Evolutionary conservation across 305 asterid species (phyloP), one percentile per base, ranked within the genome.

Genomic region (Fraxinus angustifolia): DNA sequence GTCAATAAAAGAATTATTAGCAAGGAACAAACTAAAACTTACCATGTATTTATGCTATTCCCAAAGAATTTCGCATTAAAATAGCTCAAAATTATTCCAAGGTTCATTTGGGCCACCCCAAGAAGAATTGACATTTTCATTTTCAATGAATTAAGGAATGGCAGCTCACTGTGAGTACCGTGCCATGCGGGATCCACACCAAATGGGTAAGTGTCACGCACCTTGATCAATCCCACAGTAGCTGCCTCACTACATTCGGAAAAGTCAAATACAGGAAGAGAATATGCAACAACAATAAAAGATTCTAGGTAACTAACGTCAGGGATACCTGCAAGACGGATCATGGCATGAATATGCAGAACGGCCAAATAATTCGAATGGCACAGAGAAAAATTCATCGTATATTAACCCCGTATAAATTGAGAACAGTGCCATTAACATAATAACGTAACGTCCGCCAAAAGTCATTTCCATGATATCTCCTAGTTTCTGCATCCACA

Each of bases 141-240:
- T 89, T 93, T 94, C 82, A 92, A 82, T 53, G 98, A 94, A 86
- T 94, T 94, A 34, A 94, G 96, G 83, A 92, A 92, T 34, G 98
- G 94, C 84, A 94, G 84, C 85, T 94, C 98, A 83, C 95, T 94
- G 80, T 97, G 97, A 75, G 92, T 8, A 78, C 98, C 98, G 85
- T 94, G 93, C 98, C 98, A 94, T 75, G 90, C 94, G 81, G 98
- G 98, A 89, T 94, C 98, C 76, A 90, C 91, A 42, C 98, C 98
- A 82, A 94, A 93, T 71, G 98, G 95, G 79, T 94, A 94, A 84
- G 98, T 92, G 90, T 87, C 94, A 75, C 90, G 88, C 80, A 83
- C 90, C 91, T 87, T 92, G 86, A 94, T 94, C 91, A 94, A 84
- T 86, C 98, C 98, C 74, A 91, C 83, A 21, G 96, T 73, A 78